phyloP scores from a whole-genome alignment of 495 filamentous ascomycete genomes.

The Aspergillus asperescens region DNA sequence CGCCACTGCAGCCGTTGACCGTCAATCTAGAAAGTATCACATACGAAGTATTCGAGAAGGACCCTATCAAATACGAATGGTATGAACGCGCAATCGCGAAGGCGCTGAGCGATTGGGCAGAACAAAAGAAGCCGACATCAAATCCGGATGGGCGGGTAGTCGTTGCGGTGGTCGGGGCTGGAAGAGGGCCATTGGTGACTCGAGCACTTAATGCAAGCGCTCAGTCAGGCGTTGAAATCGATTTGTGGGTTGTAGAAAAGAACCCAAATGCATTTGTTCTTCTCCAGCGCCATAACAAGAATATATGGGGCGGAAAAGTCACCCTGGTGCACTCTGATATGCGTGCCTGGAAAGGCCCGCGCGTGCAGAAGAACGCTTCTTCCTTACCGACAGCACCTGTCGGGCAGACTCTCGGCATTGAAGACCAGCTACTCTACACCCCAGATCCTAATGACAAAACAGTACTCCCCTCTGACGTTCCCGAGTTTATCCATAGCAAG shows the following conservation, averaged over 20 bases:
- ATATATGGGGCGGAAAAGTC: conserved; percentile 67
- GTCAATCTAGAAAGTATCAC: conserved; percentile 96
- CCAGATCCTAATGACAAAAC: conserved; percentile 20
- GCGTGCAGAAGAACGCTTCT: conserved; percentile 16
- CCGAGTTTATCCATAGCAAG: conserved; percentile 42
- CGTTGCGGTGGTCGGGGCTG: conserved; percentile 88
- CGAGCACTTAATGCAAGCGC: conserved; percentile 75
- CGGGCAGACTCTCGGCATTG: conserved; percentile 32
- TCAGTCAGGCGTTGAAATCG: conserved; percentile 67
- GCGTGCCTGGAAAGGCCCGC: conserved; percentile 82
- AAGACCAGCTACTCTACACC: conserved; percentile 26
- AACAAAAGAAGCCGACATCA: conserved; percentile 64
- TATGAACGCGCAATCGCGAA: conserved; percentile 81
- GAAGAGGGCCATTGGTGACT: conserved; percentile 84
- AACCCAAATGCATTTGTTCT: conserved; percentile 96
- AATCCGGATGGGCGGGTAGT: conserved; percentile 66
- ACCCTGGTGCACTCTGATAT: conserved; percentile 93
- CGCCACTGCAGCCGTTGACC: conserved; percentile 86
- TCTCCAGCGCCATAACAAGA: conserved; percentile 76
- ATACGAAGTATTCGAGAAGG: conserved; percentile 98
- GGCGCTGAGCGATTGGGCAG: conserved; percentile 76
- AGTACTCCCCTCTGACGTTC: neutral
- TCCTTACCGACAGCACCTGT: conserved; percentile 17
- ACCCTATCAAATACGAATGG: conserved; percentile 95
- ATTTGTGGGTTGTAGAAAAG: conserved; percentile 92